Evolutionary conservation across 805 yeast species (phyloP), one percentile per base, ranked within the genome.

Genomic region (Starmera caribaea): DNA sequence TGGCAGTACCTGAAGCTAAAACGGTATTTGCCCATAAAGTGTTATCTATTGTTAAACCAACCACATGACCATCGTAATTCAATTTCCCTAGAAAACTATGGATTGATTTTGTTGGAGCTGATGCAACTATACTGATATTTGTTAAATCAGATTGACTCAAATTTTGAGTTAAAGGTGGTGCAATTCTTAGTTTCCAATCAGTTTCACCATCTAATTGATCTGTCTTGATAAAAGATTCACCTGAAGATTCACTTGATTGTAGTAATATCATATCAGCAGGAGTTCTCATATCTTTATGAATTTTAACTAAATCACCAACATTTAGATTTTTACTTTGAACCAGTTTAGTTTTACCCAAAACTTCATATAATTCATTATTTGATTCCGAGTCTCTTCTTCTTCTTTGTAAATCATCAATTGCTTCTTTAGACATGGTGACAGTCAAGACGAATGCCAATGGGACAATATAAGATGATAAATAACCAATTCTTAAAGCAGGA

Each of bases 181-280:
- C 92, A 31, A 85, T 63, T 51, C 98, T 69, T 40, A 92, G 67
- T 58, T 92, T 92, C 99, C 99, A 92, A 63, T 92, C 99, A 6
- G 99, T 92, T 60, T 92, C 99, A 55, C 99, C 99, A 60, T 92
- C 99, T 38, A 92, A 68, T 62, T 92, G 99, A 65, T 92, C 99
- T 1, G 99, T 92, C 52, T 95, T 84, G 47, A 92, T 85, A 53
- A 94, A 92, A 2, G 89, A 73, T 55, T 92, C 99, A 8, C 96
- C 97, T 3, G 73, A 69, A 3, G 69, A 55, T 55, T 86, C 96
- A 41, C 87, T 79, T 1, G 96, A 80, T 55, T 86, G 94, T 34
- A 92, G 62, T 24, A 92, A 61, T 8, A 92, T 65, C 77, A 88
- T 71, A 59, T 92, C 99, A 1, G 98, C 97, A 0, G 99, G 99